Evolutionary conservation across 176 grass and related monocot species (phyloP).

Genomic region (Carex parvula): DNA sequence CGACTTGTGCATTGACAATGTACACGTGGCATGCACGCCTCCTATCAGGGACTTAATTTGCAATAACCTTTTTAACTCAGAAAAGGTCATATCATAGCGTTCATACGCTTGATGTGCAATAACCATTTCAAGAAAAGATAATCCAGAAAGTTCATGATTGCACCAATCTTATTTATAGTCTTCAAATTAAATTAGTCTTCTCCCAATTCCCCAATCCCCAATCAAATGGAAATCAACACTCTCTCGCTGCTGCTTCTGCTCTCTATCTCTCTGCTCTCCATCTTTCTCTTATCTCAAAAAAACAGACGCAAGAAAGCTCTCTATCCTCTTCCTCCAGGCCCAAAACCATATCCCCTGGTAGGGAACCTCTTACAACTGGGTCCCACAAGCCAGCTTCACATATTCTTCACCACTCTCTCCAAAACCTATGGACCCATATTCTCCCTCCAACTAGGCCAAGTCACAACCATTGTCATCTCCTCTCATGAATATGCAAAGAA

Average conservation of each 20-base stretch:
- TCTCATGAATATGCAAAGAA: constrained; percentile 8
- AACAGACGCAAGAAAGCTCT: neutral
- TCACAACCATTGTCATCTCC: constrained; percentile 21
- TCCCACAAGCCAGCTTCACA: constrained; percentile 4
- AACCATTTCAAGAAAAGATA: too few species aligned
- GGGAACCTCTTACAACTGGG: constrained; percentile 26
- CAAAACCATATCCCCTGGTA: constrained; percentile 13
- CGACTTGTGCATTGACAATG: too few species aligned
- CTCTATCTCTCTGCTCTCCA: neutral
- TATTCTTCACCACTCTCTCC: constrained; percentile 10
- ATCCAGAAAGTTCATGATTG: too few species aligned
- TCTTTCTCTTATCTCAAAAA: constrained; percentile 8
- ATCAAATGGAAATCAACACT: neutral
- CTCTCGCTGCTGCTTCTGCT: neutral
- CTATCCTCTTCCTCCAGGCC: constrained; percentile 21
- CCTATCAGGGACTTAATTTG: too few species aligned
- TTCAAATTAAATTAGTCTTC: neutral
- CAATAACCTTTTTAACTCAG: too few species aligned
- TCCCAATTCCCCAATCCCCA: neutral
- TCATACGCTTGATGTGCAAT: too few species aligned
- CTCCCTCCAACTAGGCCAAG: constrained; percentile 22
- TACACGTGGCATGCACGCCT: too few species aligned
- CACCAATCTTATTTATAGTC: too few species aligned
- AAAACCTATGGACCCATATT: constrained; percentile 26
- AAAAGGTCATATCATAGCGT: too few species aligned